Evolutionary conservation across 371 early-diverging fungal species (phyloP).

Genomic region (Sporodiniella umbellata): DNA sequence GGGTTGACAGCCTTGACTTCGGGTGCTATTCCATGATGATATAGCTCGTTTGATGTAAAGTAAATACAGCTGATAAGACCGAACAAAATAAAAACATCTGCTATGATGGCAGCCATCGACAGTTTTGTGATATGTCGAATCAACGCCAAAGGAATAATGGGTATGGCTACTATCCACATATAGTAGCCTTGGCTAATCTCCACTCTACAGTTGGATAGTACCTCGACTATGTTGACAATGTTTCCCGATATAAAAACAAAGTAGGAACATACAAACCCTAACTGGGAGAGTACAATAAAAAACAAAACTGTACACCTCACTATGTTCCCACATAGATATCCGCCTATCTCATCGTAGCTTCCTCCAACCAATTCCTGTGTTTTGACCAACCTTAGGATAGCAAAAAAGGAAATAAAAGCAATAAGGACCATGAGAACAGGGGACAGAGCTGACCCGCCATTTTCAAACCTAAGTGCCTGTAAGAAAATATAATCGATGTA

Average conservation of each 20-base stretch:
- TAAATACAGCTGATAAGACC: too few species aligned
- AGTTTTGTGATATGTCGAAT: slow-evolving; percentile 62
- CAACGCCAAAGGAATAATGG: slow-evolving; percentile 66
- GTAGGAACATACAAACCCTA: slow-evolving; percentile 52
- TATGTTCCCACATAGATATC: slow-evolving; percentile 61
- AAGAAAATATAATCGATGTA: too few species aligned
- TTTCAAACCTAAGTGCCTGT: too few species aligned
- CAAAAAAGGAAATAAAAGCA: slow-evolving; percentile 25
- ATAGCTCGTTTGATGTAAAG: too few species aligned
- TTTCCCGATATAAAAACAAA: slow-evolving; percentile 36
- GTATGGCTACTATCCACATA: slow-evolving; percentile 53
- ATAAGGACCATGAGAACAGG: slow-evolving; percentile 26
- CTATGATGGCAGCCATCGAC: too few species aligned
- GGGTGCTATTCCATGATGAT: too few species aligned
- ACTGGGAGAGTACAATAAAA: slow-evolving; percentile 65
- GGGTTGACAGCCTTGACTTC: slow-evolving; percentile 41
- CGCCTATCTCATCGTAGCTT: slow-evolving; percentile 83
- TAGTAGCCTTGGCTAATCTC: slow-evolving; percentile 42
- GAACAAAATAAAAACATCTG: too few species aligned
- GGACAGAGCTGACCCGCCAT: neutral
- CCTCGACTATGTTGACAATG: too few species aligned
- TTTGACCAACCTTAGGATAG: slow-evolving; percentile 24
- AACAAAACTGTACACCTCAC: slow-evolving; percentile 55
- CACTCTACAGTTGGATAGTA: slow-evolving; percentile 14
- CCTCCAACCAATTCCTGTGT: slow-evolving; percentile 48